Evolutionary conservation across 2,329 filamentous ascomycete species (phyloP).

Genomic region (Grosmannia serpens): DNA sequence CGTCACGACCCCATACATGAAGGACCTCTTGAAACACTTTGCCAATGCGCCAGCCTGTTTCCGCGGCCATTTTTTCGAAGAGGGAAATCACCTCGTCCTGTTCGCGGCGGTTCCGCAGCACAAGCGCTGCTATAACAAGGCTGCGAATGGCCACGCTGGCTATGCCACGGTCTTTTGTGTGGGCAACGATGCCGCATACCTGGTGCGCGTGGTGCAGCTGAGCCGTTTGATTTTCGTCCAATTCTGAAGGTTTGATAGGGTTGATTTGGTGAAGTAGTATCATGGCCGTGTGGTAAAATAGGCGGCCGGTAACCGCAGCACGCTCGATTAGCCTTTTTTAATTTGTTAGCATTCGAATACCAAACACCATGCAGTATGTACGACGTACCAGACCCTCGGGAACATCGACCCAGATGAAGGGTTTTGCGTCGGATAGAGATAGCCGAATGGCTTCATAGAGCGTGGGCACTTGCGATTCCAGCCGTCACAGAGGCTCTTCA

Average conservation of each 20-base stretch:
- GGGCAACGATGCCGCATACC: constrained; percentile 81
- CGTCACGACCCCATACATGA: constrained; percentile 65
- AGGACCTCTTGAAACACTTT: constrained; percentile 64
- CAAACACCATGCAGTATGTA: neutral
- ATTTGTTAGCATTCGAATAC: neutral
- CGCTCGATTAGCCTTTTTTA: constrained; percentile 70
- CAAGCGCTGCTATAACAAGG: constrained; percentile 65
- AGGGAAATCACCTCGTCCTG: constrained; percentile 74
- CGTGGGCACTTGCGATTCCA: constrained; percentile 73
- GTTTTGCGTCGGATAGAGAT: constrained; percentile 52
- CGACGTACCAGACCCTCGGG: constrained; percentile 67
- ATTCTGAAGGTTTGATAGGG: constrained; percentile 50
- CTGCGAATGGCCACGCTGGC: constrained; percentile 69
- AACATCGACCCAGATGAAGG: constrained; percentile 57
- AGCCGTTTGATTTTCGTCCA: constrained; percentile 56
- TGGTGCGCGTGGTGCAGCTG: constrained; percentile 68
- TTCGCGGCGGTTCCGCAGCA: constrained; percentile 55
- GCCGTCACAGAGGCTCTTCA: constrained; percentile 71
- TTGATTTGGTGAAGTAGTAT: constrained; percentile 71
- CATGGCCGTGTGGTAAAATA: constrained; percentile 84
- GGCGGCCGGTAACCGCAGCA: constrained; percentile 65
- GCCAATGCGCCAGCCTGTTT: constrained; percentile 68
- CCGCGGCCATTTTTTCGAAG: constrained; percentile 60
- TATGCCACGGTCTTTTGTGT: constrained; percentile 70
- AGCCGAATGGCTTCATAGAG: constrained; percentile 79